A percentile compares a stretch with the other conserved stretches of the same genome.
Conservation (phyloP, 2,329 filamentous ascomycete species). For the Cordyceps militaris region DNA sequence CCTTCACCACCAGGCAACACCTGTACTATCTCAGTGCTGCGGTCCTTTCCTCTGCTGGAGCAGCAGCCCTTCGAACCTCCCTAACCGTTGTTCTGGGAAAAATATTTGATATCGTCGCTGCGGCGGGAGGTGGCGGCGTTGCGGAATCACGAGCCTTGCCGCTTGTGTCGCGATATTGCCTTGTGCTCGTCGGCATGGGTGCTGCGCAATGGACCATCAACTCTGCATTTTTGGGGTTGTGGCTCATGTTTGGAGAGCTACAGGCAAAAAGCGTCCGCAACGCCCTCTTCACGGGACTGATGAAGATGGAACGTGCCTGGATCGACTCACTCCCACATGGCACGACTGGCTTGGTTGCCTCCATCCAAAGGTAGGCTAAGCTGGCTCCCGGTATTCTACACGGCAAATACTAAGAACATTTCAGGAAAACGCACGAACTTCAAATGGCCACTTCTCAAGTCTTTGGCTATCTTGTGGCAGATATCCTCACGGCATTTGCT, state of each 20-base stretch:
- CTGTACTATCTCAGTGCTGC: conserved; percentile 46
- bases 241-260: conserved; percentile 73
- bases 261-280: conserved; percentile 63
- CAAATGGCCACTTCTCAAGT: conserved; percentile 75
- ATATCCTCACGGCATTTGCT: conserved; percentile 55
- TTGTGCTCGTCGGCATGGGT: conserved; percentile 58
- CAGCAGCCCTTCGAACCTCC: conserved; percentile 56
- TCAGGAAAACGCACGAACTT: conserved; percentile 75
- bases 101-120: conserved; percentile 65
- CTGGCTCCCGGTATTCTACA: not conserved
- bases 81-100: conserved; percentile 66
- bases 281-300: conserved; percentile 58
- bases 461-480: conserved; percentile 61
- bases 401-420: not conserved
- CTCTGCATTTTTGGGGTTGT: conserved; percentile 58
- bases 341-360: conserved; percentile 61
- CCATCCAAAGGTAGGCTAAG: conserved; percentile 62
- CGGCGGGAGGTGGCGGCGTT: conserved; percentile 52
- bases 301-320: conserved; percentile 73
- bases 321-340: conserved; percentile 70
- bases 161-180: conserved; percentile 51
- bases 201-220: conserved; percentile 60
- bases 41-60: conserved; percentile 46
- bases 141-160: conserved; percentile 43
- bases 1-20: conserved; percentile 62